These are phyloP conservation scores for Globisporangium echinulatum DNA, from an alignment of 352 stramenopile species.

Conservation along the genomic window DNA sequence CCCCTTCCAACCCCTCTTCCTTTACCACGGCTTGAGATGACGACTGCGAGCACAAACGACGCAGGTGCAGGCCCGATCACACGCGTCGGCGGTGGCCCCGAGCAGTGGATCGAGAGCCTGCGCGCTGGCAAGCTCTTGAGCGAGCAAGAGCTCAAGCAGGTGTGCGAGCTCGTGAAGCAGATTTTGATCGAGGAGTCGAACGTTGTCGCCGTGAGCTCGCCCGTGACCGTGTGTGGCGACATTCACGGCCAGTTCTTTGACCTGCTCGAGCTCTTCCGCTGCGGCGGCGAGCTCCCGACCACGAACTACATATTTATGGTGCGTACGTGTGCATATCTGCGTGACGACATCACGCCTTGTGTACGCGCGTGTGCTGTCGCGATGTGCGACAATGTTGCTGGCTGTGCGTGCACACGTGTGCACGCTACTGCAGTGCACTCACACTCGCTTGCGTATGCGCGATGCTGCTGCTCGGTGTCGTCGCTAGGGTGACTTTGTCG, in stretches of 20 bases:
- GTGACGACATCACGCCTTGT: neutral
- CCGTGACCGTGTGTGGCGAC: constrained; percentile 86
- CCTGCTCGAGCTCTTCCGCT: constrained; percentile 83
- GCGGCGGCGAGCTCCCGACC: constrained; percentile 71
- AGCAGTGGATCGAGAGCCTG: constrained; percentile 84
- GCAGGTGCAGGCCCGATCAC: constrained; percentile 31
- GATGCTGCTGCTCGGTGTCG: constrained; percentile 3
- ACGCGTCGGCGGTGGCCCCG: constrained; percentile 56
- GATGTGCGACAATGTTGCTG: neutral
- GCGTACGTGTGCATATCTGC: constrained; percentile 1
- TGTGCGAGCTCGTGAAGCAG: constrained; percentile 89
- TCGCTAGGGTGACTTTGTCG: constrained; percentile 83
- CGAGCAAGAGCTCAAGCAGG: constrained; percentile 85
- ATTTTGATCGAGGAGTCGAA: constrained; percentile 91
- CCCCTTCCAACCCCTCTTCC: neutral
- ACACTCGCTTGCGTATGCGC: neutral
- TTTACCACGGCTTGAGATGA: constrained; percentile 8
- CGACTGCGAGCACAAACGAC: constrained; percentile 65
- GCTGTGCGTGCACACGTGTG: neutral
- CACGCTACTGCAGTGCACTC: neutral
- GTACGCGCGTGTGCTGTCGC: neutral
- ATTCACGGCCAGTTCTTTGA: constrained; percentile 91
- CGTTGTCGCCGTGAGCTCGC: constrained; percentile 85
- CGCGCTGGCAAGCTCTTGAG: constrained; percentile 70
- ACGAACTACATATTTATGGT: constrained; percentile 92